Conservation (phyloP, 257 asterid genomes). For the Nemophila menziesii region DNA sequence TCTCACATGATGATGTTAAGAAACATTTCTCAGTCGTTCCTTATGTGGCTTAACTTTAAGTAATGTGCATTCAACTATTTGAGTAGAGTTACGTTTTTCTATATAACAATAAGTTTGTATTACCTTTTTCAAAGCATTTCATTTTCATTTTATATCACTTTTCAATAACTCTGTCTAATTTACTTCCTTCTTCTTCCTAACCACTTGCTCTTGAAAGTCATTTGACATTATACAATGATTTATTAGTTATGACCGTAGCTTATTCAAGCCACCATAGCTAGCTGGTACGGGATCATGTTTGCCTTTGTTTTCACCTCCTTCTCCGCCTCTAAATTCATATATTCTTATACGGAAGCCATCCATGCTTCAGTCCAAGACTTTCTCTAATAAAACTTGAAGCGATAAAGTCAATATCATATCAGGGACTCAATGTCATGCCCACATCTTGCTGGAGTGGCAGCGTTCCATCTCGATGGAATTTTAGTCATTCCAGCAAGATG, state of each 20-base stretch:
- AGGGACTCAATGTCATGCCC: constrained; percentile 49
- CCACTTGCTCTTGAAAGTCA: too few species aligned
- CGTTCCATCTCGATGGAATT: constrained; percentile 44
- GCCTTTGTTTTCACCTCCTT: constrained; percentile 20
- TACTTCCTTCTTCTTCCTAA: too few species aligned
- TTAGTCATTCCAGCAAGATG: constrained; percentile 25
- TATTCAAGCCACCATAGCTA: constrained; percentile 45
- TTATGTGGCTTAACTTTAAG: too few species aligned
- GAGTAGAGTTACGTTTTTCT: too few species aligned
- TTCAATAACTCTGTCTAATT: too few species aligned
- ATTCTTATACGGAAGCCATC: constrained; percentile 42
- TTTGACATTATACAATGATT: constrained; percentile 59
- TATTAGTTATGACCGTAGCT: constrained; percentile 55
- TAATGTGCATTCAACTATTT: too few species aligned
- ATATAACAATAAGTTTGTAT: too few species aligned
- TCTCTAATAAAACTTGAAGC: constrained; percentile 35
- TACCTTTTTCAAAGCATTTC: too few species aligned
- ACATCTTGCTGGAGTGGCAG: constrained; percentile 27
- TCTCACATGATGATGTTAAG: too few species aligned
- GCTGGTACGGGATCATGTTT: too few species aligned
- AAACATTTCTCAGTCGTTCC: too few species aligned
- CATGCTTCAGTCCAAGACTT: constrained; percentile 49
- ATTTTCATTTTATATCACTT: too few species aligned
- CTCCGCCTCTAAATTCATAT: constrained; percentile 33
- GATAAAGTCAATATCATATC: constrained; percentile 48